Base-by-base conservation (phyloP, 1,139 yeast species). In the Blastobotrys persicus region DNA sequence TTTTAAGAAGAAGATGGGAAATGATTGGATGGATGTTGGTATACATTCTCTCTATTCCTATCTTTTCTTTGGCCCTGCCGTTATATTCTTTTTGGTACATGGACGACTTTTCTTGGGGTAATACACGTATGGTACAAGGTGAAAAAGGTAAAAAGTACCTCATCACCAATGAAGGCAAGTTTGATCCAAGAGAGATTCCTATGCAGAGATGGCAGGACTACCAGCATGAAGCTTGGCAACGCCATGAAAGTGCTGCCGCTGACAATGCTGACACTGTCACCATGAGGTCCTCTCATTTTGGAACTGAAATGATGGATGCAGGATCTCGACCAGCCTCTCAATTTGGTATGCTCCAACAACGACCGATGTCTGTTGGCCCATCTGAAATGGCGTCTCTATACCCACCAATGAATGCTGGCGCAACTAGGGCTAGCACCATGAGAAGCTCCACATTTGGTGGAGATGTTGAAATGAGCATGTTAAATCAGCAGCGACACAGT, bases 31-130 rank as follows among this genome's bases (percentile, higher is more conserved):
- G 75, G 75, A 71, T 71, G 75, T 46, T 71, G 32, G 61, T 71
- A 9, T 71, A 71, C 53, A 59, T 71, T 32, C 50, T 67, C 3
- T 74, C 75, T 4, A 59, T 71, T 46, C 75, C 75, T 1, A 53
- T 71, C 31, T 71, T 69, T 55, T 64, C 74, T 2, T 55, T 71
- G 6, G 65, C 67, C 4, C 55, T 71, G 23, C 75, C 75, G 2
- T 55, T 71, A 28, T 71, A 71, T 51, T 62, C 75, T 6, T 71
- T 71, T 61, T 71, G 75, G 75, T 58, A 67, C 55, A 71, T 71
- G 75, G 75, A 71, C 49, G 75, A 72, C 57, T 71, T 71, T 64
- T 67, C 73, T 1, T 71, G 75, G 75, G 75, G 75, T 55, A 68
- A 64, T 55, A 71, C 75, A n/a, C 71, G 75, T 44, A 66, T 72